A percentile compares a stretch with the other conserved stretches of the same genome.
These are phyloP conservation scores for Ogataea sp. DNA, from an alignment of 805 yeast species.

Conservation along the genomic window DNA sequence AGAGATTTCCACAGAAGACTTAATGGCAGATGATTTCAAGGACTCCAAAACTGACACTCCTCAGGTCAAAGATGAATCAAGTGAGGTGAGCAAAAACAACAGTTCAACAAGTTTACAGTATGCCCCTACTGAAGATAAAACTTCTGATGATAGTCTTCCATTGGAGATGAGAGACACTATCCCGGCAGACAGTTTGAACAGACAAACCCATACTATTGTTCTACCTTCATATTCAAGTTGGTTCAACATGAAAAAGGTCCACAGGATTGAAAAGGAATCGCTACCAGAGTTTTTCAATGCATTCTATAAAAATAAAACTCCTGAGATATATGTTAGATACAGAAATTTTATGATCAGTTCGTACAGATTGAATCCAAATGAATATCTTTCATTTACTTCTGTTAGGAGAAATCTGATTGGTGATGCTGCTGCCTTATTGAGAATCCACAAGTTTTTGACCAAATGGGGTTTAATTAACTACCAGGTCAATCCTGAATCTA, in stretches of 20 bases:
- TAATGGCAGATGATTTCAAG: neutral
- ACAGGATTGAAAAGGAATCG: slow-evolving; percentile 73
- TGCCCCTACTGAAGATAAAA: neutral
- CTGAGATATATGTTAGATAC: slow-evolving; percentile 70
- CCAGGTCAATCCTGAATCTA: slow-evolving; percentile 75
- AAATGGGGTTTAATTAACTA: slow-evolving; percentile 94
- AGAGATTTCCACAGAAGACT: neutral
- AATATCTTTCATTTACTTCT: slow-evolving; percentile 83
- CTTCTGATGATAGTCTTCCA: neutral
- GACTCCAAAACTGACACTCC: neutral
- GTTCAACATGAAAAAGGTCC: slow-evolving; percentile 69
- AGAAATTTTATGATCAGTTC: slow-evolving; percentile 87
- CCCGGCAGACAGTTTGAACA: slow-evolving; percentile 11
- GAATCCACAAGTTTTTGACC: slow-evolving; percentile 75
- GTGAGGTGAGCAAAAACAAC: neutral
- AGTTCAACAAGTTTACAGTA: neutral
- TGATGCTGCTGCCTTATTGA: slow-evolving; percentile 81
- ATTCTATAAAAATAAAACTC: slow-evolving; percentile 63
- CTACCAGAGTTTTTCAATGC: slow-evolving; percentile 79
- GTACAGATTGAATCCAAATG: slow-evolving; percentile 82
- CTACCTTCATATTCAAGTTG: slow-evolving; percentile 84
- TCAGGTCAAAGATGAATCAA: neutral
- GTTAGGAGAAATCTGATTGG: slow-evolving; percentile 86
- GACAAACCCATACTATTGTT: slow-evolving; percentile 76
- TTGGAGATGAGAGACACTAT: slow-evolving; percentile 4